Conservation (phyloP, 495 filamentous ascomycete genomes). For the Parachaetomium inaequale region DNA sequence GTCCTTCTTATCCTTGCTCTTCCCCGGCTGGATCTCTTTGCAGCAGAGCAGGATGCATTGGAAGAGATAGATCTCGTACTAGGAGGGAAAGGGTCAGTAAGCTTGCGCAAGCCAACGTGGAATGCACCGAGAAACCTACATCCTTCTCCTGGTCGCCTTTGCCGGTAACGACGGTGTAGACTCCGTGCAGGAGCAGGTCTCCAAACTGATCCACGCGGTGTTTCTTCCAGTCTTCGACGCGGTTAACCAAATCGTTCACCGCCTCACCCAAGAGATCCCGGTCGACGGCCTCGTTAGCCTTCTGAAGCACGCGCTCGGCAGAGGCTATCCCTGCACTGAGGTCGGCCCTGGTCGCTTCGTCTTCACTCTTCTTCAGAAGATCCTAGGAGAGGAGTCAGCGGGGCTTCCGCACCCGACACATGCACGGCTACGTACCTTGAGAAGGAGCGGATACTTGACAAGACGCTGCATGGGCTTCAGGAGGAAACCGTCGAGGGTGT, state of each 20-base stretch:
- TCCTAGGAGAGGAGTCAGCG: conserved; percentile 54
- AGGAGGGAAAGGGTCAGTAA: conserved; percentile 19
- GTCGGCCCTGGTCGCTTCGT: conserved; percentile 64
- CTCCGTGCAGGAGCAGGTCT: conserved; percentile 82
- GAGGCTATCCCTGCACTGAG: conserved; percentile 68
- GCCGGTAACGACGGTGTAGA: conserved; percentile 88
- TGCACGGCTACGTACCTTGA: conserved; percentile 61
- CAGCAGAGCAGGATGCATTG: conserved; percentile 94
- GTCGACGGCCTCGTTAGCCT: conserved; percentile 85
- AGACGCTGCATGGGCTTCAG: conserved; percentile 95
- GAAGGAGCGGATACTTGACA: conserved; percentile 86
- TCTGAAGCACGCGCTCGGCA: conserved; percentile 70
- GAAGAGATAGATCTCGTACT: conserved; percentile 98
- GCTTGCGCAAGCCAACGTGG: not conserved
- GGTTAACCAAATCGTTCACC: conserved; percentile 68
- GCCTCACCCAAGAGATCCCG: conserved; percentile 77
- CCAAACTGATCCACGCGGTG: conserved; percentile 88
- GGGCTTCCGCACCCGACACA: not conserved
- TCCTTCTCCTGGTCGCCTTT: conserved; percentile 76
- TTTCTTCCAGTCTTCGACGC: conserved; percentile 98
- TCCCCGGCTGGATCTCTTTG: conserved; percentile 88
- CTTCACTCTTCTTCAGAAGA: conserved; percentile 74
- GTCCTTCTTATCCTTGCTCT: conserved; percentile 70
- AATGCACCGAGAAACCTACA: conserved; percentile 49
- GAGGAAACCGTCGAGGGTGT: conserved; percentile 79